Conservation (phyloP, 2,329 filamentous ascomycete species). For the Verticillium dahliae region DNA sequence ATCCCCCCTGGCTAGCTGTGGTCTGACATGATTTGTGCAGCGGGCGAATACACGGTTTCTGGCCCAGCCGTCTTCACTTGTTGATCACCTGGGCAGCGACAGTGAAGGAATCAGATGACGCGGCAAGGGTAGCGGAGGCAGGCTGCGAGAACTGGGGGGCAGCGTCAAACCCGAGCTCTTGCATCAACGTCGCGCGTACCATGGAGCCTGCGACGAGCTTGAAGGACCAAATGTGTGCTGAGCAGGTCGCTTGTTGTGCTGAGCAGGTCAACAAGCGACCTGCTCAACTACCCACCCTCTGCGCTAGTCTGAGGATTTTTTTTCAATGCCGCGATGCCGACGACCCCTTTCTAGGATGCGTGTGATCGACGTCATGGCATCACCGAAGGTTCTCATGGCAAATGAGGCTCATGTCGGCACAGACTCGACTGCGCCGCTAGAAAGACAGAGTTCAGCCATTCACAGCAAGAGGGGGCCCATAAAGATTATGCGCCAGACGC, state of each 20-base stretch:
- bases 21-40: conserved; percentile 12
- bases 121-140: not conserved
- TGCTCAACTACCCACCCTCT: too few relatives aligned
- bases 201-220: too few relatives aligned
- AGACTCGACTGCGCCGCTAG: not conserved
- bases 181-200: too few relatives aligned
- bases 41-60: conserved; percentile 34
- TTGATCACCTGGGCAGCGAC: conserved; percentile 14
- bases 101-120: not conserved
- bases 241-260: too few relatives aligned
- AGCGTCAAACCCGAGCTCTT: too few relatives aligned
- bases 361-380: not conserved
- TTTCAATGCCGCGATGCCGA: not conserved
- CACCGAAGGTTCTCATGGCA: not conserved
- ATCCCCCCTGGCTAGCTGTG: not conserved
- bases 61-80: conserved; percentile 40
- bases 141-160: too few relatives aligned
- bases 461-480: not conserved
- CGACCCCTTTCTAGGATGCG: not conserved
- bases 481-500: not conserved
- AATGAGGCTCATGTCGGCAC: not conserved
- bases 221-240: too few relatives aligned
- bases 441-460: not conserved
- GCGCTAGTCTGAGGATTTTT: not conserved
- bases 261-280: too few relatives aligned